Percentiles rank a stretch among this genome's conserved stretches.
phyloP scores from a whole-genome alignment of 805 yeast species.

The Wickerhamomyces mucosus region DNA sequence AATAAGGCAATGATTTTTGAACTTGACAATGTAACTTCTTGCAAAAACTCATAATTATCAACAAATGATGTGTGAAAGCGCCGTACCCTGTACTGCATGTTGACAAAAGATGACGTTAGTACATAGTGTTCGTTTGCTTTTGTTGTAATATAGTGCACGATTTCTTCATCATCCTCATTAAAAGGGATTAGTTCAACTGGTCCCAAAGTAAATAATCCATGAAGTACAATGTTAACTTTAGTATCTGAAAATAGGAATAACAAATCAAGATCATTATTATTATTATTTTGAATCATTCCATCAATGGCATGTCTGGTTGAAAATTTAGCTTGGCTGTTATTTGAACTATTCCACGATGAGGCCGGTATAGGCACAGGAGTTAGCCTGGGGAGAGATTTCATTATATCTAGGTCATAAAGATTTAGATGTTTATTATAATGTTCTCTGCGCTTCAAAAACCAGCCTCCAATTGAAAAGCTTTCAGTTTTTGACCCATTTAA shows the following conservation, averaged over 20 bases:
- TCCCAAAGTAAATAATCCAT: slow-evolving; percentile 26
- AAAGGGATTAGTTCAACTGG: slow-evolving; percentile 6
- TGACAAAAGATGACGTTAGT: slow-evolving; percentile 13
- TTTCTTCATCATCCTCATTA: slow-evolving; percentile 12
- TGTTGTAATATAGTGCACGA: slow-evolving; percentile 6
- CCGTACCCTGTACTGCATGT: slow-evolving; percentile 13
- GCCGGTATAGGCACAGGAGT: slow-evolving; percentile 19
- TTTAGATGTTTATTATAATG: slow-evolving; percentile 11
- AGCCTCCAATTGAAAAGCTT: slow-evolving; percentile 9
- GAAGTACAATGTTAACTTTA: slow-evolving; percentile 21
- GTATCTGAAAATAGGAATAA: slow-evolving; percentile 17
- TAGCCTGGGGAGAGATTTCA: slow-evolving; percentile 28
- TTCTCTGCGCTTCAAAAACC: slow-evolving; percentile 5
- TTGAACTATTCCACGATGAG: neutral
- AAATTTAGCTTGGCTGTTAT: slow-evolving; percentile 9
- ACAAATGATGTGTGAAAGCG: slow-evolving; percentile 8
- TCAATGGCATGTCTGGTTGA: slow-evolving; percentile 22
- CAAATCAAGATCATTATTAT: slow-evolving; percentile 16
- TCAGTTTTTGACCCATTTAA: slow-evolving; percentile 5
- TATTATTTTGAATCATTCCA: slow-evolving; percentile 15
- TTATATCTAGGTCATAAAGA: slow-evolving; percentile 22
- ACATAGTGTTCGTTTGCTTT: slow-evolving; percentile 10
- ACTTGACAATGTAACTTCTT: slow-evolving; percentile 8
- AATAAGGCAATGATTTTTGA: slow-evolving; percentile 19
- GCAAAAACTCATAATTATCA: slow-evolving; percentile 6